phyloP scores from a whole-genome alignment of 352 stramenopile species.

The Elongisporangium prolatum region DNA sequence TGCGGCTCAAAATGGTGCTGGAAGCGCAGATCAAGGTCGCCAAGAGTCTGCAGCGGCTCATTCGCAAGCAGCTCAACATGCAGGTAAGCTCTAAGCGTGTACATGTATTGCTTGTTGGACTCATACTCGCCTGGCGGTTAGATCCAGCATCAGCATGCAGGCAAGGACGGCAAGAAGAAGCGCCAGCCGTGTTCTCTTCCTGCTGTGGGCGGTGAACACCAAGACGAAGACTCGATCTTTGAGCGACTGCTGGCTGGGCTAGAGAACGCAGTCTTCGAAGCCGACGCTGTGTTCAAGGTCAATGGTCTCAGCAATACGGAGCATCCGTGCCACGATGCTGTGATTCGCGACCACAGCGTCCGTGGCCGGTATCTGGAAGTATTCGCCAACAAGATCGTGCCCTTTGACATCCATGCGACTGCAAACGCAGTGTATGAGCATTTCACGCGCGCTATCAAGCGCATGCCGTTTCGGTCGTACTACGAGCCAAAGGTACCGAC shows the following conservation, averaged over 20 bases:
- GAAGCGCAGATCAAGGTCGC: conserved; percentile 63
- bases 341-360: conserved; percentile 20
- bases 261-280: conserved; percentile 23
- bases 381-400: conserved; percentile 27
- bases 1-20: conserved; percentile 39
- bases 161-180: not conserved
- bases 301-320: conserved; percentile 22
- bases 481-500: conserved; percentile 3
- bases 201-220: not conserved
- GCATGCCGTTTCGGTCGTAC: not conserved
- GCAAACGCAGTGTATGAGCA: conserved; percentile 26
- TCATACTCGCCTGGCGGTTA: not conserved
- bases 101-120: no score
- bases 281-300: conserved; percentile 19
- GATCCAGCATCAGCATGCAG: not conserved
- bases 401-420: conserved; percentile 21
- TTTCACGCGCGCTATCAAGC: conserved; percentile 12
- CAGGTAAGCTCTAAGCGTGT: not conserved
- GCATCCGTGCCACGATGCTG: conserved; percentile 16
- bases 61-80: conserved; percentile 6
- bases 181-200: not conserved
- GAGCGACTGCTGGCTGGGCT: conserved; percentile 22
- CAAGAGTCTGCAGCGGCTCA: conserved; percentile 36
- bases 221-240: conserved; percentile 8
- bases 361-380: conserved; percentile 30